These are phyloP conservation scores for Stereocaulon alpinum DNA, from an alignment of 495 filamentous ascomycete species.

Conservation along the genomic window DNA sequence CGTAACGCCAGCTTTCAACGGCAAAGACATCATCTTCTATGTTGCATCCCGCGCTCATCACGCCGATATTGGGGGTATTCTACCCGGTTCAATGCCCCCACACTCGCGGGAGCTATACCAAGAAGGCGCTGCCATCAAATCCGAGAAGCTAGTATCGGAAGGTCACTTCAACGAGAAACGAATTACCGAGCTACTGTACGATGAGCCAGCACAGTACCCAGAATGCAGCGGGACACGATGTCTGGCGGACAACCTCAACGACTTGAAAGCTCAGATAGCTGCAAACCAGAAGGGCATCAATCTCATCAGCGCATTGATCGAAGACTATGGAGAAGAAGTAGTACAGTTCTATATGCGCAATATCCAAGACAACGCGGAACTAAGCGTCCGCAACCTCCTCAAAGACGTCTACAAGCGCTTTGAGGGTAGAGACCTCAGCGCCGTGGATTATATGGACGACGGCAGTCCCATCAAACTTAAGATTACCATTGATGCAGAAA, in stretches of 20 bases:
- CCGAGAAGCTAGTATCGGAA: slow-evolving; percentile 85
- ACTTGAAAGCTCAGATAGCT: slow-evolving; percentile 91
- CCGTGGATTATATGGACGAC: slow-evolving; percentile 89
- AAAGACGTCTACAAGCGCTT: slow-evolving; percentile 69
- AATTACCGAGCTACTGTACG: slow-evolving; percentile 71
- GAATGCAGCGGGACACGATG: slow-evolving; percentile 87
- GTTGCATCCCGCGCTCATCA: slow-evolving; percentile 93
- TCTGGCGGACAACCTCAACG: slow-evolving; percentile 87
- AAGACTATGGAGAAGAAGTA: slow-evolving; percentile 80
- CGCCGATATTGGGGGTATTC: slow-evolving; percentile 92
- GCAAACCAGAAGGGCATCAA: slow-evolving; percentile 94
- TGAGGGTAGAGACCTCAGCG: slow-evolving; percentile 58
- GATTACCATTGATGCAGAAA: slow-evolving; percentile 69
- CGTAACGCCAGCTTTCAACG: slow-evolving; percentile 82
- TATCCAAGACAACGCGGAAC: slow-evolving; percentile 88
- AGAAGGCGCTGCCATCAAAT: slow-evolving; percentile 88
- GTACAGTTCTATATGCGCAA: slow-evolving; percentile 94
- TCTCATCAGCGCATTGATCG: slow-evolving; percentile 73
- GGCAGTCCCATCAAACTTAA: slow-evolving; percentile 79
- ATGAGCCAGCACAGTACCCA: slow-evolving; percentile 73
- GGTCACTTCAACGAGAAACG: slow-evolving; percentile 83
- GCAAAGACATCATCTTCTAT: slow-evolving; percentile 88
- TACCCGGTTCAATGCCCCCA: slow-evolving; percentile 94
- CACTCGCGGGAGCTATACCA: slow-evolving; percentile 88
- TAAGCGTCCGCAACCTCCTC: slow-evolving; percentile 74